Percentiles rank a stretch among this genome's conserved stretches.
Conservation (phyloP, 2,329 filamentous ascomycete genomes). For the Ampelomyces quisqualis region DNA sequence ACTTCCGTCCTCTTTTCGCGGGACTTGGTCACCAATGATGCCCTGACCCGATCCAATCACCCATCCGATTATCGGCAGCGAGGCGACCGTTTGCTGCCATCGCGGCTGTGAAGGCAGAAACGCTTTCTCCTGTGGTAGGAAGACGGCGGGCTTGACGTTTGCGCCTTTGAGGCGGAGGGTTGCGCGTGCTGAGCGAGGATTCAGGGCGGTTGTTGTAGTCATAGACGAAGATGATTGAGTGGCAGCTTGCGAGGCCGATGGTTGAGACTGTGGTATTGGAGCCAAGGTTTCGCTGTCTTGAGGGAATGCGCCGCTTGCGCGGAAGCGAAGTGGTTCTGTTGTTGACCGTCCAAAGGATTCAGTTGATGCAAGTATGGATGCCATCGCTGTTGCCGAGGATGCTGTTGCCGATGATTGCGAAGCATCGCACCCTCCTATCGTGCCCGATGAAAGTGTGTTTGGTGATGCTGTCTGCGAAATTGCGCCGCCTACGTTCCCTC, state of each 20-base stretch:
- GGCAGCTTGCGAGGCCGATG: not conserved
- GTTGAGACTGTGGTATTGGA: conserved; percentile 39
- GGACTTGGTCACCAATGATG: conserved; percentile 75
- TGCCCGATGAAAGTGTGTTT: conserved; percentile 39
- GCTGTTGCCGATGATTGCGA: conserved; percentile 42
- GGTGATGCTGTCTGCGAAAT: conserved; percentile 37
- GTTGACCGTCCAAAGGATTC: conserved; percentile 18
- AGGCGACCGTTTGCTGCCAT: conserved; percentile 47
- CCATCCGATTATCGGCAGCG: conserved; percentile 54
- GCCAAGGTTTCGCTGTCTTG: conserved; percentile 21
- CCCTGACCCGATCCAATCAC: conserved; percentile 50
- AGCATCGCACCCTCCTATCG: conserved; percentile 21
- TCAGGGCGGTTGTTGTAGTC: conserved; percentile 23
- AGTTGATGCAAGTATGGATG: conserved; percentile 20
- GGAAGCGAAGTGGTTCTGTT: conserved; percentile 23
- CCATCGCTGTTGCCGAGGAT: conserved; percentile 36
- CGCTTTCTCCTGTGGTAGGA: conserved; percentile 49
- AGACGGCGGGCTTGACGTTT: conserved; percentile 43
- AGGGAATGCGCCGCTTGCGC: conserved; percentile 28
- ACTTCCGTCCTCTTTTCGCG: conserved; percentile 68
- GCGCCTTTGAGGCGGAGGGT: conserved; percentile 34
- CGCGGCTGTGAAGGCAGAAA: conserved; percentile 48
- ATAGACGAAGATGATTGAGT: conserved; percentile 10
- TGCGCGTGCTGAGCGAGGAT: conserved; percentile 21
- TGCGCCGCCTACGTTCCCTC: conserved; percentile 35